Base-by-base conservation (phyloP, 2,329 filamentous ascomycete genomes). In the Achaetomium macrosporum region DNA sequence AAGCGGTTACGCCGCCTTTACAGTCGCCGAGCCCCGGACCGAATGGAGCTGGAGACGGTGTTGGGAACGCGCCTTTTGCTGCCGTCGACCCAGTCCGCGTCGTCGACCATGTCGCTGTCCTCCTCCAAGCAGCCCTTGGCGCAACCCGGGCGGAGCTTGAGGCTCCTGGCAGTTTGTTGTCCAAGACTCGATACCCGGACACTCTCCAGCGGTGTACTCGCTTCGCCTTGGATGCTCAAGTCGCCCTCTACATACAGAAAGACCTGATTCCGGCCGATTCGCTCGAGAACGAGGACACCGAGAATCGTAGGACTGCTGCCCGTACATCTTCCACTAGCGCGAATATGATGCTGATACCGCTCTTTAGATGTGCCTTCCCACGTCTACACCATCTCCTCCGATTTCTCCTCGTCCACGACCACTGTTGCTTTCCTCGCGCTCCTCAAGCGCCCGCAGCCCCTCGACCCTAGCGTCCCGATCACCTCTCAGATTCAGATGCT, bases 181-280 rank as follows among this genome's bases (percentile, higher is more conserved):
- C 90, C 54, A 77, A 84, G 64, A 71, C 77, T 53, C 82, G 79
- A 61, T 81, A 89, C 61, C 73, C 78, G 50, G 92, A 97, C 63
- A 96, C 93, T 7, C 73, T 95, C 52, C 84, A 90, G 67, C 82
- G 90, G 73, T 96, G 92, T 71, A 83, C 84, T 61, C 86, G 91
- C 64, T 97, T 97, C 71, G 90, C 90, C 54, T 83, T 84, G 57
- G 95, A 99, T 71, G 79, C 87, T 54, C 90, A 96, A 72, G 84
- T 86, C 57, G 90, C 87, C 51, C 76, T 99, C 58, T 97, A 97
- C 71, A 85, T 96, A 58, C 87, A 93, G 68, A 96, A 96, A 72
- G 89, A 92, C 66, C 67, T 85, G 59, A 72, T 79, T 49, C 74
- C 77, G 58, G 75, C 76, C 12, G 75, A 79, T 45, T 69, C 77